phyloP scores from a whole-genome alignment of 2,329 filamentous ascomycete genomes.

The Xylariaceae sp. region DNA sequence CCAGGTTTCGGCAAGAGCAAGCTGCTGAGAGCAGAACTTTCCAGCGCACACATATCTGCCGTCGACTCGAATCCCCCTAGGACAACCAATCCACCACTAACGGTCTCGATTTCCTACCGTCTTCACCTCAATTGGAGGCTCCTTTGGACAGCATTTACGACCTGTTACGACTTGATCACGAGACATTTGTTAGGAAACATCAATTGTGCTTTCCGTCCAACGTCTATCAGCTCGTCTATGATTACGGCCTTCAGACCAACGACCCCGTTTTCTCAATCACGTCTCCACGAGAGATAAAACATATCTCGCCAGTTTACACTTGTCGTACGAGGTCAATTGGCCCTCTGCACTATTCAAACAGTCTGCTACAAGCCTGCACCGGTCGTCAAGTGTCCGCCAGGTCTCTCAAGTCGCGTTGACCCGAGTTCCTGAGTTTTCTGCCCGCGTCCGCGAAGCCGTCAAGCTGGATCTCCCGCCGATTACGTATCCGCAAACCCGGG shows the following conservation, averaged over 20 bases:
- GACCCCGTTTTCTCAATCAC: no score
- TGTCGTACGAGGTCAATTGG: background rate
- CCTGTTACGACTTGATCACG: constrained; percentile 18
- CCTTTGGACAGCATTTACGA: constrained; percentile 20
- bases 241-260: no score
- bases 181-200: constrained; percentile 10
- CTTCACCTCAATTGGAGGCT: constrained; percentile 17
- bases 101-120: constrained; percentile 9
- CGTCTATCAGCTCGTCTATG: background rate
- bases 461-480: constrained; percentile 93
- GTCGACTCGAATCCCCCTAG: no score
- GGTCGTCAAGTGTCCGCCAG: constrained; percentile 1
- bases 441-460: constrained; percentile 57
- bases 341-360: background rate
- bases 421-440: constrained; percentile 17
- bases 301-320: background rate
- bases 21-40: no score
- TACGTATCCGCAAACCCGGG: constrained; percentile 77
- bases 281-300: background rate
- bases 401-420: constrained; percentile 14
- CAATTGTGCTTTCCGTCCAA: constrained; percentile 1
- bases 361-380: constrained; percentile 10
- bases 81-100: constrained; percentile 2
- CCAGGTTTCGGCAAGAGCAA: no score
- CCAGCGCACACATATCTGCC: no score